Base-by-base conservation (phyloP, 805 yeast species). In the Ogataea pignaliae region DNA sequence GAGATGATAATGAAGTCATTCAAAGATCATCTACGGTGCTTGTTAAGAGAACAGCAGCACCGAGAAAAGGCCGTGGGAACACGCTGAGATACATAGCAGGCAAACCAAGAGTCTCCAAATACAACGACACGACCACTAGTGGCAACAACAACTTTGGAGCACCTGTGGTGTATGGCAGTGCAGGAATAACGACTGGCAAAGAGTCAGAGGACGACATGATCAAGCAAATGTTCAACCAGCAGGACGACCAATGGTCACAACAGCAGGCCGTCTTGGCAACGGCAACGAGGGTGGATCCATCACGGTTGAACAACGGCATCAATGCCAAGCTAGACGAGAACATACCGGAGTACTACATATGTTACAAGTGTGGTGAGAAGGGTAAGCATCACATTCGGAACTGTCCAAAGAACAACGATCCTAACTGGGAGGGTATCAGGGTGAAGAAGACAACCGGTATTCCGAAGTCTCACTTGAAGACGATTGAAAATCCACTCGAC, bases 401-500 rank as follows among this genome's bases (percentile, higher is more conserved):
- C 56, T 93, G 99, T 70, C 99, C 99, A 0, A 88, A 95, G 3
- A 85, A 87, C 57, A 81, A 79, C 36, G 98, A 91, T 65, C 97
- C 97, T 2, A 86, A 81, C 55, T 89, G 89, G 75, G 98, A 91
- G 60, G 96, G 96, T 15, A 88, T 87, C 59, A 75, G 95, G 48
- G 85, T 93, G 39, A 85, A 87, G 55, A 77, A 95, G 55, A 90
- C 97, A 0, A 93, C 98, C 0, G 99, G 99, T 82, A 93, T 93
- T 59, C 99, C 99, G 2, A 85, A 84, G 64, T 84, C 95, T 30
- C 88, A 88, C 64, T 78, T 93, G 64, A 85, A 88, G 54, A 84
- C 95, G 0, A 81, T 93, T 8, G 87, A 86, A 14, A 86, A 86
- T 59, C 91, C 91, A 26, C 26, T 21, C 26, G 75, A 80, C 0